A percentile compares a stretch with the other conserved stretches of the same genome.
Conservation (phyloP, 2,329 filamentous ascomycete genomes). For the Xylariaceae sp. region DNA sequence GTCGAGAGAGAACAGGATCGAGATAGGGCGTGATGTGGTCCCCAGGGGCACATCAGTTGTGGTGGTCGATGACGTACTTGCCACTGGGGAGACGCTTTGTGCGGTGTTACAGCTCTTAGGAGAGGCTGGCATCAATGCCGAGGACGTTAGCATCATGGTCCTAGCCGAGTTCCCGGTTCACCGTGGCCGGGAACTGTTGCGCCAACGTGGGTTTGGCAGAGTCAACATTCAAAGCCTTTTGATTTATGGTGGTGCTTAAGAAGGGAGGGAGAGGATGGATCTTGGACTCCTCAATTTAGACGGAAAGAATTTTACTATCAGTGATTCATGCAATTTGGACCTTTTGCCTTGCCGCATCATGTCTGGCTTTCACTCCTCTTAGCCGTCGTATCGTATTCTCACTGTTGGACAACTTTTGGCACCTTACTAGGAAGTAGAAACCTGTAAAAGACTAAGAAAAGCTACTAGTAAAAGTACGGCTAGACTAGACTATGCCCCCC, state of each 20-base stretch:
- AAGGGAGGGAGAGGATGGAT: background rate
- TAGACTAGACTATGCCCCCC: no score
- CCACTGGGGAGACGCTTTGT: constrained; percentile 61
- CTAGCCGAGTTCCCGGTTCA: constrained; percentile 66
- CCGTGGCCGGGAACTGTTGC: constrained; percentile 56
- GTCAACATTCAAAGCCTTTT: constrained; percentile 60
- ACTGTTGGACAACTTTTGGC: no score
- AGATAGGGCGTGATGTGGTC: constrained; percentile 41
- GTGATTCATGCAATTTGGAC: no score
- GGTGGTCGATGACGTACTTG: constrained; percentile 67
- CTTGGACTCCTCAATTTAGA: no score
- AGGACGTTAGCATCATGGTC: constrained; percentile 56
- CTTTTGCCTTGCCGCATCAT: no score
- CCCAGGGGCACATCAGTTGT: constrained; percentile 52
- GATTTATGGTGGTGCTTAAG: constrained; percentile 52
- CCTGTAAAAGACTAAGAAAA: no score
- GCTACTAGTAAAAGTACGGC: no score
- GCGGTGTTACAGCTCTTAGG: constrained; percentile 57
- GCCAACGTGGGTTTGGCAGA: constrained; percentile 54
- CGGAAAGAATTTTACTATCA: no score
- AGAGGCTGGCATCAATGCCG: constrained; percentile 49
- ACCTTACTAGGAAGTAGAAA: no score
- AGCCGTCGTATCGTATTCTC: no score
- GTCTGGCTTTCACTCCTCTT: no score
- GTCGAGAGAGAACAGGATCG: constrained; percentile 7